Percentiles rank a stretch among this genome's conserved stretches.
Conservation (phyloP, 805 yeast genomes). For the Metschnikowia aberdeeniae region DNA sequence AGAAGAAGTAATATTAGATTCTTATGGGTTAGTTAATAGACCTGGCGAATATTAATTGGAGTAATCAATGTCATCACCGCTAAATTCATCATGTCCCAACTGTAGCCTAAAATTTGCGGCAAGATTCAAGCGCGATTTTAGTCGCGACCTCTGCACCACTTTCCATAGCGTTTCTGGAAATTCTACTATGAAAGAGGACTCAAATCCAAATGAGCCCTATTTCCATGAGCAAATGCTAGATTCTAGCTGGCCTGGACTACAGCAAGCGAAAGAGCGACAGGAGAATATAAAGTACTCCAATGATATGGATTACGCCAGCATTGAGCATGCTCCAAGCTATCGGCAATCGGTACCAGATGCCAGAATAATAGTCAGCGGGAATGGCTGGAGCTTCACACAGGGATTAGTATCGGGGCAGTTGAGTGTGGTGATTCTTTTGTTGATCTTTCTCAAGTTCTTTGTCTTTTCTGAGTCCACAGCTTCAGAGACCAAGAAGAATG, state of each 20-base stretch:
- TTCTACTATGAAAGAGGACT: constrained; percentile 1
- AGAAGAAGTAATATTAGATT: neutral
- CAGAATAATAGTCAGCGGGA: constrained; percentile 3
- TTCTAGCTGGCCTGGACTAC: neutral
- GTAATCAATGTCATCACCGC: neutral
- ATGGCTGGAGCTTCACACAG: constrained; percentile 66
- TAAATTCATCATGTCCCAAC: no score
- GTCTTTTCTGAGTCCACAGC: constrained; percentile 61
- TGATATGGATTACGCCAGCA: neutral
- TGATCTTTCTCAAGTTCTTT: constrained; percentile 68
- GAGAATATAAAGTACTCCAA: neutral
- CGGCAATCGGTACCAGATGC: neutral
- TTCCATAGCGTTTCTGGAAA: neutral
- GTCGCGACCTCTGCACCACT: neutral
- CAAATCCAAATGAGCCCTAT: neutral
- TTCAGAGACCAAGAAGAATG: constrained; percentile 15
- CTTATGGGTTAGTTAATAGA: constrained; percentile 1
- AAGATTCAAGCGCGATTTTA: neutral
- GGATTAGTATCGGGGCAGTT: constrained; percentile 72
- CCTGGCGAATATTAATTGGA: constrained; percentile 7
- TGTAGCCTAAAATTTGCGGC: neutral
- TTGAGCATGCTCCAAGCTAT: neutral
- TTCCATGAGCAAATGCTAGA: neutral
- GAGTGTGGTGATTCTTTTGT: constrained; percentile 60
- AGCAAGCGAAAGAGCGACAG: neutral